A percentile compares a stretch with the other conserved stretches of the same genome.
phyloP scores from a whole-genome alignment of 495 filamentous ascomycete genomes.

The Xylaria acuta region DNA sequence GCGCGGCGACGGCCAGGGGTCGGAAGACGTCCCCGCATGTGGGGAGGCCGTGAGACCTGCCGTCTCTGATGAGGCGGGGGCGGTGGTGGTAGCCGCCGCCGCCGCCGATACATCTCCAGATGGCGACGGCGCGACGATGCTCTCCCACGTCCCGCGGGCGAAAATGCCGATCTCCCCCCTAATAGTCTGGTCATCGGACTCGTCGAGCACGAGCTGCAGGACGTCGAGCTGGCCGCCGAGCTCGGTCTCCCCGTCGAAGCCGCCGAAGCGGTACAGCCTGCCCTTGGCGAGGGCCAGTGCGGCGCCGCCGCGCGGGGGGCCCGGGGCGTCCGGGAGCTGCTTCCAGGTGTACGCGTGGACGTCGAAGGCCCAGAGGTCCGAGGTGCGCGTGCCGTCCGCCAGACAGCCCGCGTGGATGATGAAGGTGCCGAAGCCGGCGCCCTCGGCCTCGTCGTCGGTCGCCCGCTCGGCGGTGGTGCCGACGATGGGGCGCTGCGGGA shows the following conservation, averaged over 20 bases:
- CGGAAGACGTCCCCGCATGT: slow-evolving; percentile 26
- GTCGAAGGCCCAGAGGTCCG: slow-evolving; percentile 77
- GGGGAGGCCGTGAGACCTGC: slow-evolving; percentile 29
- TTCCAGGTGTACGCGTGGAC: slow-evolving; percentile 65
- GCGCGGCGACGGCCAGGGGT: slow-evolving; percentile 51
- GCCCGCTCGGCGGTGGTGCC: slow-evolving; percentile 54
- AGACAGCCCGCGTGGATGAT: slow-evolving; percentile 76
- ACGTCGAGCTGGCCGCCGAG: slow-evolving; percentile 71
- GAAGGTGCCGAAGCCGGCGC: slow-evolving; percentile 63
- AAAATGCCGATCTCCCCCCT: slow-evolving; percentile 47
- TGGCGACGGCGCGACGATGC: slow-evolving; percentile 32
- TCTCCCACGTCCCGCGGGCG: slow-evolving; percentile 49
- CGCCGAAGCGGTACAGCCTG: slow-evolving; percentile 73
- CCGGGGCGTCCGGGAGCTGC: slow-evolving; percentile 65
- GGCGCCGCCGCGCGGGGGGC: slow-evolving; percentile 65
- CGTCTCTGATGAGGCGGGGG: slow-evolving; percentile 29
- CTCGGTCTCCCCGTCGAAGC: slow-evolving; percentile 68
- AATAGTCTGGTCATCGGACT: slow-evolving; percentile 54
- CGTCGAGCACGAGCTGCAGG: slow-evolving; percentile 54
- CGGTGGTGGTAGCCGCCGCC: too few relatives aligned
- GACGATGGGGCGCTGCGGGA: slow-evolving; percentile 55
- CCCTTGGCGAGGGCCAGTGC: slow-evolving; percentile 63
- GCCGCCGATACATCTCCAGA: too few relatives aligned
- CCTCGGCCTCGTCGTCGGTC: slow-evolving; percentile 52
- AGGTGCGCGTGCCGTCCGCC: slow-evolving; percentile 54